Evolutionary conservation across 2,329 filamentous ascomycete genomes (phyloP).

Genomic region (Talaromyces piceae): DNA sequence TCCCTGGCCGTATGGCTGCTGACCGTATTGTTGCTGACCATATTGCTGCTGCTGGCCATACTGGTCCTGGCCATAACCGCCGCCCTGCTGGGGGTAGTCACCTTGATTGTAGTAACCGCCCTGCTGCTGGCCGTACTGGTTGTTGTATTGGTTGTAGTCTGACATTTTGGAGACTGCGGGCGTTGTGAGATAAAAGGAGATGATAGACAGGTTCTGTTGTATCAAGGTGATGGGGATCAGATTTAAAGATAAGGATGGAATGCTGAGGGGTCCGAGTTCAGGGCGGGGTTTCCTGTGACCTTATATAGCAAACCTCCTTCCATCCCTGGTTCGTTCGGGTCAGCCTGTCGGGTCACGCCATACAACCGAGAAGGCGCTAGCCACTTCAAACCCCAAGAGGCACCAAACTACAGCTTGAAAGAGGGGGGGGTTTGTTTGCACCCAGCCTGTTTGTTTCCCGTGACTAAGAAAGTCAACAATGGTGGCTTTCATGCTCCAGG

Average conservation of each 20-base stretch:
- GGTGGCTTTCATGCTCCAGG: not conserved
- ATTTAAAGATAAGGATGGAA: not conserved
- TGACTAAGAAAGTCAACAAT: not conserved
- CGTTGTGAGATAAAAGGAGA: not conserved
- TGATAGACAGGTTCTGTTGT: no score
- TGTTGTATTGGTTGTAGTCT: conserved; percentile 18
- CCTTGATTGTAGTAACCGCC: not conserved
- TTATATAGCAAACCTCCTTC: conserved; percentile 8
- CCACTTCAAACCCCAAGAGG: no score
- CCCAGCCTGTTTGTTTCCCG: not conserved
- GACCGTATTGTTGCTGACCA: conserved; percentile 1
- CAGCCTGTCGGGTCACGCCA: conserved; percentile 4
- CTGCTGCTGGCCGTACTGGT: conserved; percentile 16
- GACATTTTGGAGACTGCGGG: conserved; percentile 6
- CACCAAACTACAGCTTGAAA: not conserved
- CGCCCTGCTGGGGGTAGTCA: conserved; percentile 11
- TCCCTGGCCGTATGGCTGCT: conserved; percentile 17
- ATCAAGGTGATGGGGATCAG: not conserved
- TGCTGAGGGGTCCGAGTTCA: conserved; percentile 1
- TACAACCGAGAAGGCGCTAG: not conserved
- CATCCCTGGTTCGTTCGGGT: conserved; percentile 7
- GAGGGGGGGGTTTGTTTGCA: not conserved
- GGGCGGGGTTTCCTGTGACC: conserved; percentile 1
- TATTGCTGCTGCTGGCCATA: conserved; percentile 22
- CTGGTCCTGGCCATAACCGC: conserved; percentile 10